Base-by-base conservation (phyloP, 441 rosid species). In the Metrosideros polymorpha region DNA sequence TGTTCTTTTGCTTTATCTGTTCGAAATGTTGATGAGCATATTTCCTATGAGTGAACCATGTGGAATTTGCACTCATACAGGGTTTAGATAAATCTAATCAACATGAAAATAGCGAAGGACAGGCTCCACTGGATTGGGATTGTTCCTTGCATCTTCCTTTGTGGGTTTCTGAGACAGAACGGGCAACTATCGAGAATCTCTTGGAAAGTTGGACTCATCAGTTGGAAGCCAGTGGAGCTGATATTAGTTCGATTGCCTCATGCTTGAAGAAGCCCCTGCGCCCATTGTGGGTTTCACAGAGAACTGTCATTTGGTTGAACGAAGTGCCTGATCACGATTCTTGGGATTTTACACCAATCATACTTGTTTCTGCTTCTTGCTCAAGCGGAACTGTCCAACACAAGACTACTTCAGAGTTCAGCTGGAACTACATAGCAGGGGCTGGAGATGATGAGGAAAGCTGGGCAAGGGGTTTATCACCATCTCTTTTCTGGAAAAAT, bases 361-460 rank as follows among this genome's bases (percentile, higher is more conserved):
- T 97, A 50, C 99, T 97, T 66, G 93, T 97, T 86, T 93, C 98
- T 17, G 95, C 98, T 47, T 97, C 99, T 87, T 91, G 90, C 29
- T 86, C 93, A 5, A 92, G 85, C 24, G 95, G 91, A 42, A 39
- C 89, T 57, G 86, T 85, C 86, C 96, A 91, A 63, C 83, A 87
- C 59, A 90, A 90, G 87, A 90, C 91, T 17, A 92, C 90, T 63
- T 95, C 98, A 22, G 97, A 94, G 90, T 96, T 94, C 88, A 96
- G 99, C 87, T 97, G 99, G 99, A 94, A 86, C 91, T 97, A 97
- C 87, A 97, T 97, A 84, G 91, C 99, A 24, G 99, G 99, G 83
- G 99, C 99, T 82, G 99, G 99, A 86, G 99, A 97, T 54, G 99
- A 97, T 86, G 99, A 97, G 92, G 99, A 97, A 90, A 95, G 99